phyloP scores from a whole-genome alignment of 768 basidiomycete species.

The Tulasnella sp. region DNA sequence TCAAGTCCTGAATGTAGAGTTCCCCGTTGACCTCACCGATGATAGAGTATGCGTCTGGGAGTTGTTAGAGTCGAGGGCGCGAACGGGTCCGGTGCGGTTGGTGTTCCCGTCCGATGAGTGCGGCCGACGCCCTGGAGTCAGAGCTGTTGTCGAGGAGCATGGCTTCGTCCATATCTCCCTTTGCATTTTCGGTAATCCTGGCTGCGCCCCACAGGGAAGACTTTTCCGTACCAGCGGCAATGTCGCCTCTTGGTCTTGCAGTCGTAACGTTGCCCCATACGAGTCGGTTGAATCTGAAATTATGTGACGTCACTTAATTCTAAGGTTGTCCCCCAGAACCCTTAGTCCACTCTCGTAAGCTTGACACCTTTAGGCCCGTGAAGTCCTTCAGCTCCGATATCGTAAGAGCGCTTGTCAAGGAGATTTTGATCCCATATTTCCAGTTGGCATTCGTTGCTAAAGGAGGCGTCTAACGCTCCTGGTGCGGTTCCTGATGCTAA shows the following conservation, averaged over 20 bases:
- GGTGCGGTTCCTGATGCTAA: conserved; percentile 92
- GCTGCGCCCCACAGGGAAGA: conserved; percentile 88
- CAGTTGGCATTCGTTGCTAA: conserved; percentile 85
- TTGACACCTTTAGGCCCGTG: conserved; percentile 44
- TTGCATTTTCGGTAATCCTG: conserved; percentile 63
- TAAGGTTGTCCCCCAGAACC: background rate
- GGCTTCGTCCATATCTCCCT: conserved; percentile 42
- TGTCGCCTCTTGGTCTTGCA: conserved; percentile 61
- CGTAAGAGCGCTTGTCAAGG: conserved; percentile 60
- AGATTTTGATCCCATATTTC: conserved; percentile 94
- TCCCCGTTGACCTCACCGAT: conserved; percentile 82
- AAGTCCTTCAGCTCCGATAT: conserved; percentile 58
- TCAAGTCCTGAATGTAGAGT: conserved; percentile 96
- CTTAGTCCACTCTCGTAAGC: conserved; percentile 41
- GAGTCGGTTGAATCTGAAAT: conserved; percentile 78
- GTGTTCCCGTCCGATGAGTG: conserved; percentile 77
- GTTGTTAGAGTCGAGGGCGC: conserved; percentile 89
- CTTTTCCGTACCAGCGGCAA: conserved; percentile 97
- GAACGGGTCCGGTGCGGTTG: conserved; percentile 91
- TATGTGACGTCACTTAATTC: background rate
- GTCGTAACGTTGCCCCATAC: conserved; percentile 75
- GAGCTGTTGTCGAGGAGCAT: background rate
- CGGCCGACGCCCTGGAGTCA: conserved; percentile 44
- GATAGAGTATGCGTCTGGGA: conserved; percentile 83
- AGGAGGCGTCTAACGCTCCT: conserved; percentile 89